Evolutionary conservation across 148 eudicot genomes (phyloP).

Genomic region (Hydrangea macrophylla): DNA sequence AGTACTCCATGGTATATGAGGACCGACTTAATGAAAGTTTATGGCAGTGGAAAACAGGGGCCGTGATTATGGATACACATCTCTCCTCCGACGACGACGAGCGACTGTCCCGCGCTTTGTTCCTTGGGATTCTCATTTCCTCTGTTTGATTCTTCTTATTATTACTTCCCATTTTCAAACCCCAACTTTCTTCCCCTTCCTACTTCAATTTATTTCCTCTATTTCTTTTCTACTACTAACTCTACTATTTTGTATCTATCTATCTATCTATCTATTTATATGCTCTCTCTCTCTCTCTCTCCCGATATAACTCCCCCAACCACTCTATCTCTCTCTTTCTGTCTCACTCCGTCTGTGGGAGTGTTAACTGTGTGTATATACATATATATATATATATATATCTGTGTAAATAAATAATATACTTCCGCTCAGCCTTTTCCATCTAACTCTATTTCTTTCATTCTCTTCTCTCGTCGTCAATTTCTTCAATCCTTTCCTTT

Average conservation of each 20-base stretch:
- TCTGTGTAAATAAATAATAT: too few species aligned
- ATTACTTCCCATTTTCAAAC: neutral
- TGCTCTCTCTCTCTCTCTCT: neutral
- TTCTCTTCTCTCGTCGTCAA: constrained; percentile 25
- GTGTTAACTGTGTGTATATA: neutral
- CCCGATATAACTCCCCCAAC: too few species aligned
- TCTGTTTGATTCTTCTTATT: neutral
- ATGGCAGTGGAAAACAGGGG: neutral
- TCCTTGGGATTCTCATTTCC: constrained; percentile 15
- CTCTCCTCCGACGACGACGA: neutral
- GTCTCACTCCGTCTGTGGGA: constrained; percentile 4
- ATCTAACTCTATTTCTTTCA: constrained; percentile 19
- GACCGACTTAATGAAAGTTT: neutral
- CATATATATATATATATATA: neutral
- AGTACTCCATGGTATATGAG: neutral
- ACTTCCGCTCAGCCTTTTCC: constrained; percentile 5
- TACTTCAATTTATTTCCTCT: too few species aligned
- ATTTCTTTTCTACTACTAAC: too few species aligned
- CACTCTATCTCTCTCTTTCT: constrained; percentile 5
- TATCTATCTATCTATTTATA: too few species aligned
- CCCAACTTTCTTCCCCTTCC: too few species aligned
- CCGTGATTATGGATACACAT: neutral
- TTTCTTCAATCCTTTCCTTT: constrained; percentile 7
- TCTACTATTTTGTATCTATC: too few species aligned
- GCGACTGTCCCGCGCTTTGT: neutral